Base-by-base conservation (phyloP, 179 eudicot genomes). In the Actinidia chinensis region DNA sequence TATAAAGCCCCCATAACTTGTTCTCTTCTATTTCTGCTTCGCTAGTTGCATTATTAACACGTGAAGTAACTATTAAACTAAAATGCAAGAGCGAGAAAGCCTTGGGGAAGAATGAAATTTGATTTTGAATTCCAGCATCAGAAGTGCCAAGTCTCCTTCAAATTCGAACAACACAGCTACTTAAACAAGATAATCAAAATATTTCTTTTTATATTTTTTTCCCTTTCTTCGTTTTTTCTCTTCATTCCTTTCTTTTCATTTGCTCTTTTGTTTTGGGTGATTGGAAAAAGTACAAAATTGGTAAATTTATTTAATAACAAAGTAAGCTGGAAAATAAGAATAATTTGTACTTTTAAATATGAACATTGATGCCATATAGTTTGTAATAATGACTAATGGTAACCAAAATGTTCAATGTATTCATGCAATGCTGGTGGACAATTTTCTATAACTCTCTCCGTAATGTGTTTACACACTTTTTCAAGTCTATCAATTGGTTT, bases 351-450 rank as follows among this genome's bases (percentile, higher is more conserved):
- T 14, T 51, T 8, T 60, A 14, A 71, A 56, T 36, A 13, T 12
- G 42, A 18, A 50, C 40, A 23, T 72, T 72, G 63, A 48, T 48
- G n/a, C 20, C 51, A 44, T 48, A 44, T 40, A 56, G 12, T 23
- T 72, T 72, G 63, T 6, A 15, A 72, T 54, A 47, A 9, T 73
- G 68, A 75, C 67, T 36, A 28, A 25, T 56, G 44, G 60, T 65
- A 58, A 71, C 46, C 36, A 13, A 66, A 55, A 48, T 64, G 78
- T 72, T 56, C 64, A 51, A 79, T 68, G 80, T 95, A 69, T 95
- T 95, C 79, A 76, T 91, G 97, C 99, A 33, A 89, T 95, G 94
- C 85, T 95, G 78, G 99, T 95, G 73, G 98, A 95, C 68, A 95
- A 95, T 78, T 93, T 93, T 74, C 76, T 93, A 70, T 93, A 95